phyloP scores from a whole-genome alignment of 805 yeast genomes.

The Hanseniaspora lachancei region DNA sequence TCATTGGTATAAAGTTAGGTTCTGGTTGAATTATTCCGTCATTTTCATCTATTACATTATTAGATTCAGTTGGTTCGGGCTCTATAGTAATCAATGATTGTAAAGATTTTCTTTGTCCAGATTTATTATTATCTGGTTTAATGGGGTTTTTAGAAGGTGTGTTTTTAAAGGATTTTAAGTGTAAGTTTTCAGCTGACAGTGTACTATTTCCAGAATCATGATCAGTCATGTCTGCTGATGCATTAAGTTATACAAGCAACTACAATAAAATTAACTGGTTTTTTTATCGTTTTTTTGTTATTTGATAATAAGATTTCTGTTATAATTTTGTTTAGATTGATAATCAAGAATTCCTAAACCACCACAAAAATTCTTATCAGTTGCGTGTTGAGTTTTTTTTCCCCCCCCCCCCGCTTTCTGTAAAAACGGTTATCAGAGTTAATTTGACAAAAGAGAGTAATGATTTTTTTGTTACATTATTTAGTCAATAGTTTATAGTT shows the following conservation, averaged over 20 bases:
- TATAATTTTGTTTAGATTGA: too few relatives aligned
- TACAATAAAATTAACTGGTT: too few relatives aligned
- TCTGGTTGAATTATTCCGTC: slow-evolving; percentile 11
- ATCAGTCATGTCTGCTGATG: background rate
- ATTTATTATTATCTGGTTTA: background rate
- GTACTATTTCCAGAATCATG: background rate
- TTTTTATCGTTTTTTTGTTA: too few relatives aligned
- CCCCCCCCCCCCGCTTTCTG: background rate
- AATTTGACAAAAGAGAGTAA: too few relatives aligned
- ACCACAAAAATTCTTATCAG: background rate
- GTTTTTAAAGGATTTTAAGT: slow-evolving; percentile 5
- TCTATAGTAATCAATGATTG: slow-evolving; percentile 7
- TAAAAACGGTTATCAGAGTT: too few relatives aligned
- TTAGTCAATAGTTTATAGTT: too few relatives aligned
- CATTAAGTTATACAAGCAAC: background rate
- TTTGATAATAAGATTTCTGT: too few relatives aligned
- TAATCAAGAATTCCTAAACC: background rate
- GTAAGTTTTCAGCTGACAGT: background rate
- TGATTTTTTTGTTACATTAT: too few relatives aligned
- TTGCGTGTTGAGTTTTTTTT: background rate
- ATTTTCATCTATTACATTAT: background rate
- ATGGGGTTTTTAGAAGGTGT: background rate
- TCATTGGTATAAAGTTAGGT: slow-evolving; percentile 10
- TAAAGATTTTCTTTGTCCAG: background rate
- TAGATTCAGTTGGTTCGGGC: background rate